A percentile compares a stretch with the other conserved stretches of the same genome.
phyloP scores from a whole-genome alignment of 1,139 yeast genomes.

The Blastobotrys indianensis region DNA sequence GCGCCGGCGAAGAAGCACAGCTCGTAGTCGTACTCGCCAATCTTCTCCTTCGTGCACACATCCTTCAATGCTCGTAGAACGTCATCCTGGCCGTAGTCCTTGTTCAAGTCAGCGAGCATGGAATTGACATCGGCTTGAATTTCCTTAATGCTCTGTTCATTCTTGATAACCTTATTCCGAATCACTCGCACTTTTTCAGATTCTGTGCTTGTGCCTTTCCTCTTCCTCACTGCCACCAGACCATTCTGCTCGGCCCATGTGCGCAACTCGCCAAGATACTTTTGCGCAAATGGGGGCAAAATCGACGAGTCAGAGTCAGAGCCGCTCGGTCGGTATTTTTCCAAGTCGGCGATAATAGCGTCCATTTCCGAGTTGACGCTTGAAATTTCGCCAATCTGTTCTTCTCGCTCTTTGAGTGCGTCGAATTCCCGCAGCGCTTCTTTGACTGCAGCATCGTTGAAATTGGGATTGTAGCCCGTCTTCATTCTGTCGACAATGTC shows the following conservation, averaged over 20 bases:
- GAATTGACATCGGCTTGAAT: constrained; percentile 1
- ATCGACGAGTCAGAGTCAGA: neutral
- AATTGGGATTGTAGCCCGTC: constrained; percentile 73
- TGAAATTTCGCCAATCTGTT: constrained; percentile 8
- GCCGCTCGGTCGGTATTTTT: constrained; percentile 7
- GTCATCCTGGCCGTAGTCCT: constrained; percentile 54
- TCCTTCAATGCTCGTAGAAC: constrained; percentile 55
- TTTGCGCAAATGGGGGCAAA: constrained; percentile 11
- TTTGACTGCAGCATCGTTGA: constrained; percentile 85
- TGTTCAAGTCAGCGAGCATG: constrained; percentile 15
- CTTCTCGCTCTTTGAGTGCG: constrained; percentile 20
- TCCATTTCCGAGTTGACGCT: constrained; percentile 5
- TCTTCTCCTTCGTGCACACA: constrained; percentile 42
- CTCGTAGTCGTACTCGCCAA: constrained; percentile 69
- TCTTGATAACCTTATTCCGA: constrained; percentile 5
- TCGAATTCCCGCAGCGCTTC: constrained; percentile 59
- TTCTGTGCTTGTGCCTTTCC: neutral
- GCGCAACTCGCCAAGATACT: constrained; percentile 10
- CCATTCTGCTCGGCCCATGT: constrained; percentile 26
- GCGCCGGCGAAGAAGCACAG: constrained; percentile 54
- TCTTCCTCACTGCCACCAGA: constrained; percentile 18
- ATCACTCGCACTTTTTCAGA: constrained; percentile 1
- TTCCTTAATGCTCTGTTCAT: constrained; percentile 4
- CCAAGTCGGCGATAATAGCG: constrained; percentile 8
- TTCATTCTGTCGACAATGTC: constrained; percentile 43